A percentile compares a stretch with the other conserved stretches of the same genome.
Evolutionary conservation across 2,329 filamentous ascomycete genomes (phyloP).

Genomic region (Ramichloridium luteum): DNA sequence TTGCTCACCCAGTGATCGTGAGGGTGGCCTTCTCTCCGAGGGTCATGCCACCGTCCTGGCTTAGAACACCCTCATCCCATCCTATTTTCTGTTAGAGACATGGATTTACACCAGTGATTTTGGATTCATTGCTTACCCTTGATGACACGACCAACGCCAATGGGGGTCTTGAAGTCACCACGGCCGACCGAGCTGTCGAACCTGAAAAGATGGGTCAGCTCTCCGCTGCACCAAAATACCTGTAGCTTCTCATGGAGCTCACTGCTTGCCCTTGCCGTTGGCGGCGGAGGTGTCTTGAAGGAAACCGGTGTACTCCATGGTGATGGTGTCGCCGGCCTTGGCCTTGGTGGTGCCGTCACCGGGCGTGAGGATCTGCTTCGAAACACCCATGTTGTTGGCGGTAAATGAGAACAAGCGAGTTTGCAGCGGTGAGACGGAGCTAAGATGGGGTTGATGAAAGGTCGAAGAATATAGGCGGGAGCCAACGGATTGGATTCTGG

Average conservation of each 20-base stretch:
- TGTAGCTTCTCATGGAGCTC: constrained; percentile 27
- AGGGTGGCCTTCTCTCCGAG: constrained; percentile 82
- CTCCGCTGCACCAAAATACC: neutral
- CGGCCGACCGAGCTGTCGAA: constrained; percentile 80
- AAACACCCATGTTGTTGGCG: constrained; percentile 42
- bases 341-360: constrained; percentile 54
- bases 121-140: constrained; percentile 49
- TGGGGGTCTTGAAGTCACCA: constrained; percentile 61
- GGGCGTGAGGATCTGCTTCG: constrained; percentile 49
- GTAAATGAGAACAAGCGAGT: constrained; percentile 6
- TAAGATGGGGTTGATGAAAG: too few relatives aligned
- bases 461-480: too few relatives aligned
- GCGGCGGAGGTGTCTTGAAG: constrained; percentile 55
- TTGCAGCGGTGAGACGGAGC: too few relatives aligned
- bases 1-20: constrained; percentile 57
- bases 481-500: too few relatives aligned
- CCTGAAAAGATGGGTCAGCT: constrained; percentile 37
- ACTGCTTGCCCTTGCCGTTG: constrained; percentile 59
- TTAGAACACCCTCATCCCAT: constrained; percentile 56
- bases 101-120: constrained; percentile 1
- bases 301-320: constrained; percentile 85
- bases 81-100: constrained; percentile 21
- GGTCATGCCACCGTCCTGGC: constrained; percentile 52
- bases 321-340: constrained; percentile 56
- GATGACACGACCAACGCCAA: constrained; percentile 79